These are phyloP conservation scores for Plasmodium malariae DNA, from an alignment of 169 alveolate species.

Conservation along the genomic window DNA sequence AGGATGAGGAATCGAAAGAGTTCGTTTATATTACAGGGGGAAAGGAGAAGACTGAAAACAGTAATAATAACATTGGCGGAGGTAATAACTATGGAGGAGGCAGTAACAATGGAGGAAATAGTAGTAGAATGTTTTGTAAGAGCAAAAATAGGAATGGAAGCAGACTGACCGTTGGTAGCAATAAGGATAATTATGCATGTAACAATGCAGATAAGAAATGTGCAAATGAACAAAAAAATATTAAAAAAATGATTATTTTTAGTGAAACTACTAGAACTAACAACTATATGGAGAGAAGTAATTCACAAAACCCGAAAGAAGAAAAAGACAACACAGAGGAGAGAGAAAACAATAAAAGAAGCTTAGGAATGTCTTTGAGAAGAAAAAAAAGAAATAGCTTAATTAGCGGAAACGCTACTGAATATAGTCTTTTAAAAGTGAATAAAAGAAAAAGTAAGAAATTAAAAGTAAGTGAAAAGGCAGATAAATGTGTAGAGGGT, in stretches of 20 bases:
- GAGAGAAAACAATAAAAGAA: neutral
- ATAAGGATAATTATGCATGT: too few species aligned
- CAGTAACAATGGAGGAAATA: neutral
- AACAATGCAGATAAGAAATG: neutral
- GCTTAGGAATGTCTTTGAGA: conserved; percentile 35
- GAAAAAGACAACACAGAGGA: conserved; percentile 19
- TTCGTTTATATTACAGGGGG: too few species aligned
- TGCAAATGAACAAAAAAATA: conserved; percentile 20
- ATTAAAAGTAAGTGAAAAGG: conserved; percentile 30
- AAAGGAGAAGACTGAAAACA: neutral
- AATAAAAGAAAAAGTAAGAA: conserved; percentile 27
- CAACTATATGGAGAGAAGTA: neutral
- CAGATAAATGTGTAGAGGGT: neutral
- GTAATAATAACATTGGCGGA: neutral
- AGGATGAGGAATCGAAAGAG: neutral
- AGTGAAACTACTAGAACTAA: neutral
- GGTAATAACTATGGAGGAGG: neutral
- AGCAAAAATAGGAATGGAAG: neutral
- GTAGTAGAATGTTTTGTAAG: neutral
- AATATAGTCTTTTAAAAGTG: neutral
- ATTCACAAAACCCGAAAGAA: neutral
- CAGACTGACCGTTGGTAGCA: too few species aligned
- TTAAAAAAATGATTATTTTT: too few species aligned
- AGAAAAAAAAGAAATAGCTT: conserved; percentile 30
- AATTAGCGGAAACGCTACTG: conserved; percentile 16